Percentiles rank a stretch among this genome's conserved stretches.
Conservation (phyloP, 352 stramenopile species). For the Phytophthora sp. region DNA sequence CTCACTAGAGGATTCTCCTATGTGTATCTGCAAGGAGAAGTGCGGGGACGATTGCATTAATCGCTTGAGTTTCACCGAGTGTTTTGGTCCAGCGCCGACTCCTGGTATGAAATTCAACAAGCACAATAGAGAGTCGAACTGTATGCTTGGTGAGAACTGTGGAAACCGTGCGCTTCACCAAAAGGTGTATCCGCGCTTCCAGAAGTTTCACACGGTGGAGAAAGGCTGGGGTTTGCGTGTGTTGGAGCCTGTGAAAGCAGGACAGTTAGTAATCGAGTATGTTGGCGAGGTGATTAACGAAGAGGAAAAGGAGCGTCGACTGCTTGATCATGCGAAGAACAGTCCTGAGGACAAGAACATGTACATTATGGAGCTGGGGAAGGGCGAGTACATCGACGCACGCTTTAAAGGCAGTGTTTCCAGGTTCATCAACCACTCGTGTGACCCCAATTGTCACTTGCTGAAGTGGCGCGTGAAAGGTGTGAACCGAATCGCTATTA, state of each 20-base stretch:
- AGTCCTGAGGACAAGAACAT: conserved; percentile 96
- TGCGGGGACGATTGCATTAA: conserved; percentile 96
- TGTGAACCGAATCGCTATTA: conserved; percentile 93
- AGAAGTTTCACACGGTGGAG: conserved; percentile 81
- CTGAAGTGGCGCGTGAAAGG: conserved; percentile 95
- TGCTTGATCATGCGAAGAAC: conserved; percentile 83
- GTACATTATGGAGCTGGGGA: conserved; percentile 95
- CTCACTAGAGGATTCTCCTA: conserved; percentile 76
- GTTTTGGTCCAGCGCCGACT: conserved; percentile 76
- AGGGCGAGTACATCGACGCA: conserved; percentile 96
- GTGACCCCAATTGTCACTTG: conserved; percentile 95
- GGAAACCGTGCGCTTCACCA: conserved; percentile 92
- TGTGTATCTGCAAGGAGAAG: conserved; percentile 75
- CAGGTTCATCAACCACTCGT: conserved; percentile 98
- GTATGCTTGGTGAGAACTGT: conserved; percentile 88
- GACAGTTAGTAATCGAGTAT: conserved; percentile 94
- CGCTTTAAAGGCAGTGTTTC: conserved; percentile 93
- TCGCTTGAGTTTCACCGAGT: conserved; percentile 92
- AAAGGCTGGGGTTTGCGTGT: conserved; percentile 93
- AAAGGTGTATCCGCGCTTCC: conserved; percentile 73
- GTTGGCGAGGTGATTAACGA: conserved; percentile 96
- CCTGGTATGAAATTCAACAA: conserved; percentile 74
- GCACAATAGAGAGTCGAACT: conserved; percentile 89
- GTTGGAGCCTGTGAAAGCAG: conserved; percentile 79
- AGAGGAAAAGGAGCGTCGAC: conserved; percentile 88